Conservation (phyloP, 331 rosid species). For the Quercus phellos region DNA sequence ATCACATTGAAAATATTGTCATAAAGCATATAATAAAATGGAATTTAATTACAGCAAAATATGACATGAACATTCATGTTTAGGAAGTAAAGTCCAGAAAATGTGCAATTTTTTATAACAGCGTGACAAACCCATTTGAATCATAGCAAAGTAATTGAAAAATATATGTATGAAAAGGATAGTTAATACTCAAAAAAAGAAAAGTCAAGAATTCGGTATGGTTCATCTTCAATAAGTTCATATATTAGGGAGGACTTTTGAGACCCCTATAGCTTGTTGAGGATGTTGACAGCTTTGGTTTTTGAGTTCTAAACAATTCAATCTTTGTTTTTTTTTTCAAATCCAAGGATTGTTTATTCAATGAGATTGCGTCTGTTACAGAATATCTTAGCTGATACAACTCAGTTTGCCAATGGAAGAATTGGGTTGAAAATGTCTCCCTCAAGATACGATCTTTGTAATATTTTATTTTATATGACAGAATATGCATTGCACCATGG, state of each 20-base stretch:
- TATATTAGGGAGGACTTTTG: slow-evolving; percentile 44
- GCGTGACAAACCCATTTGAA: slow-evolving; percentile 30
- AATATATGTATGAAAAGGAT: slow-evolving; percentile 2
- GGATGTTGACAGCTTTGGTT: slow-evolving; percentile 37
- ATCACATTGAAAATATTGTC: slow-evolving; percentile 16
- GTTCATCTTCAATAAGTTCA: slow-evolving; percentile 25
- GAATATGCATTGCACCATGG: slow-evolving; percentile 30
- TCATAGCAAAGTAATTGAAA: background rate
- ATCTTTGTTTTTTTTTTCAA: slow-evolving; percentile 4
- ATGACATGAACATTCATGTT: background rate
- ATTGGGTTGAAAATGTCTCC: slow-evolving; percentile 19
- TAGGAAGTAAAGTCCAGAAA: slow-evolving; percentile 3
- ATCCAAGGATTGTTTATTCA: slow-evolving; percentile 24
- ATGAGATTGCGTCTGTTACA: slow-evolving; percentile 37
- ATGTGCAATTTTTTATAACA: slow-evolving; percentile 2
- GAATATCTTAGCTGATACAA: slow-evolving; percentile 40
- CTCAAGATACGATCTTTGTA: slow-evolving; percentile 23
- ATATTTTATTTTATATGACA: slow-evolving; percentile 24
- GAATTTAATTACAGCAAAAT: background rate
- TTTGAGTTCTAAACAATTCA: slow-evolving; percentile 14
- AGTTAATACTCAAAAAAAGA: slow-evolving; percentile 4
- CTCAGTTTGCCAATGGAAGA: slow-evolving; percentile 24
- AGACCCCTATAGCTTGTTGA: slow-evolving; percentile 27
- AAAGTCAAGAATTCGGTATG: slow-evolving; percentile 50
- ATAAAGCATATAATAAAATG: background rate